Evolutionary conservation across 208 protist genomes (phyloP), one percentile per base, ranked within the genome.

Genomic region (Naegleria gruberi): DNA sequence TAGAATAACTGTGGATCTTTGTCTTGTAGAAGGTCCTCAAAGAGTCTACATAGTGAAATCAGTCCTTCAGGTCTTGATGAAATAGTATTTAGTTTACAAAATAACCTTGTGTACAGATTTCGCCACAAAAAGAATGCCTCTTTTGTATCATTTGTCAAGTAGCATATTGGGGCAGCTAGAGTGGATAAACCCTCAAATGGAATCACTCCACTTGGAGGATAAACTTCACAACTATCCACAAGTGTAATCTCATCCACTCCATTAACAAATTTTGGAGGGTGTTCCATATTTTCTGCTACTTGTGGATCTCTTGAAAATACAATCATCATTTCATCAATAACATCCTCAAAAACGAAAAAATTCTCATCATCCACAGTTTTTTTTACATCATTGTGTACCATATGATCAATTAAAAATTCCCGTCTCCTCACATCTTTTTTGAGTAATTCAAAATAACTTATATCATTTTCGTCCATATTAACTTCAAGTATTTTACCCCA

Each of bases 321-420:
- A 41, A 93, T 82, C 42, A 93, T 55, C 30, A 93, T 40, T 23
- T 46, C 10, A 10, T 91, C 89, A 34, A 91, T 37, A 34, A 82
- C 30, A n/a, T 93, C 91, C 26, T 93, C 91, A 77, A 93, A 93
- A 73, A 93, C 89, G 40, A 93, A 93, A 73, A 90, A 93, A 34
- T 93, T 91, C 47, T 93, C 88, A 57, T 93, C 81, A 46, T 91
- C 89, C 7, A 30, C 74, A 0, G 65, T 89, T 43, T 30, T 19
- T 41, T 82, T 82, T n/a, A 93, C 86, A 44, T 93, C 91, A 41
- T 81, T 82, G 30, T 47, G 42, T 26, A 93, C 43, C 89, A 93
- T 46, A 10, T 87, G 87, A 47, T 93, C 91, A 44, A 81, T 41
- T 30, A 93, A 26, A 19, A 93, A 74, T n/a, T 93, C 81, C 26